These are phyloP conservation scores for Verticillium alfalfae DNA, from an alignment of 2,329 filamentous ascomycete species.

Conservation along the genomic window DNA sequence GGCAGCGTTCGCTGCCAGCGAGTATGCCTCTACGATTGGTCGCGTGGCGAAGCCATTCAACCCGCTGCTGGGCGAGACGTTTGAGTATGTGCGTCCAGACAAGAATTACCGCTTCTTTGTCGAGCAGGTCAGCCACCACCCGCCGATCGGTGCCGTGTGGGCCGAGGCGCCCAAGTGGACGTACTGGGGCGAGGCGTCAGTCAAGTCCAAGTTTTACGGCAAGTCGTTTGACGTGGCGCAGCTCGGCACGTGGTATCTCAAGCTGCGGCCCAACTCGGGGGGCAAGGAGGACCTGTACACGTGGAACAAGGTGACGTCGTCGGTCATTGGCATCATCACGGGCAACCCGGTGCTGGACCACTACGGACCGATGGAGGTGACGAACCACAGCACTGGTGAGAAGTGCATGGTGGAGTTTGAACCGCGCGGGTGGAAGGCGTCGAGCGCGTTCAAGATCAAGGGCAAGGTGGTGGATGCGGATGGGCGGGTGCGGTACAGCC, in stretches of 20 bases:
- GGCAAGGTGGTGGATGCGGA: slow-evolving; percentile 78
- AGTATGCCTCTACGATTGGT: slow-evolving; percentile 94
- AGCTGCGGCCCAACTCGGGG: slow-evolving; percentile 68
- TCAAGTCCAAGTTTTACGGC: slow-evolving; percentile 95
- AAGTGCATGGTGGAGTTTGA: slow-evolving; percentile 90
- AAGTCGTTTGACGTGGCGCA: slow-evolving; percentile 97
- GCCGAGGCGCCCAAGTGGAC: slow-evolving; percentile 93
- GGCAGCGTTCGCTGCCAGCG: slow-evolving; percentile 89
- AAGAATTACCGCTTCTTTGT: slow-evolving; percentile 98
- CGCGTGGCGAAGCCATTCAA: slow-evolving; percentile 99
- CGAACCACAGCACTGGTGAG: slow-evolving; percentile 94
- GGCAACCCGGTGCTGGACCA: slow-evolving; percentile 97
- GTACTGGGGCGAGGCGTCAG: slow-evolving; percentile 92
- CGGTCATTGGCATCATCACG: slow-evolving; percentile 97
- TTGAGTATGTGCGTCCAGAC: slow-evolving; percentile 91
- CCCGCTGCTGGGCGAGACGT: slow-evolving; percentile 90
- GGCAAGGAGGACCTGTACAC: slow-evolving; percentile 86
- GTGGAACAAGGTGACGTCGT: slow-evolving; percentile 98
- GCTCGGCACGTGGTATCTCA: slow-evolving; percentile 94
- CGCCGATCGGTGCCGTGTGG: slow-evolving; percentile 87
- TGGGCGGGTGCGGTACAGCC: slow-evolving; percentile 79
- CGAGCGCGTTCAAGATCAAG: slow-evolving; percentile 80
- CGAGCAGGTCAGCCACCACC: slow-evolving; percentile 97
- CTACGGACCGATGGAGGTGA: slow-evolving; percentile 94
- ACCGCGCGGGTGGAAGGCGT: slow-evolving; percentile 89